A percentile compares a stretch with the other conserved stretches of the same genome.
These are phyloP conservation scores for Begonia peltatifolia DNA, from an alignment of 306 rosid genomes.

Conservation along the genomic window DNA sequence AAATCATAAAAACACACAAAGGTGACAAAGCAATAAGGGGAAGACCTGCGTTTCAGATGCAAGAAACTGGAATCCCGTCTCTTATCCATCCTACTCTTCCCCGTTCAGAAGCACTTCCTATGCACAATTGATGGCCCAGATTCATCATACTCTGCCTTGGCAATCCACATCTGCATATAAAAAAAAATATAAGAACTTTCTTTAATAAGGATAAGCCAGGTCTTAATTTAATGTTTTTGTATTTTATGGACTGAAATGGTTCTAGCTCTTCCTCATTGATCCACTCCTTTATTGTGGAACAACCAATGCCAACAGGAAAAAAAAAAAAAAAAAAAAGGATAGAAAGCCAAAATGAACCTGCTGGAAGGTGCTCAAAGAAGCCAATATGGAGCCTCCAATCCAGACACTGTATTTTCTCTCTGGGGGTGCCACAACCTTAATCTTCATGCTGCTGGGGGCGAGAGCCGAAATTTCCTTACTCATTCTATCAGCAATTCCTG, in stretches of 20 bases:
- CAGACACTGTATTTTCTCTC: constrained; percentile 99
- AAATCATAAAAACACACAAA: constrained; percentile 32
- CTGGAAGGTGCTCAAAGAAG: constrained; percentile 99
- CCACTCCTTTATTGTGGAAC: no score
- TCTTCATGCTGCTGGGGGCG: constrained; percentile 99
- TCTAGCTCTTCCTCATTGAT: no score
- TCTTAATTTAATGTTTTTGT: not conserved
- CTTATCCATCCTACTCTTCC: constrained; percentile 4
- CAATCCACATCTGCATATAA: constrained; percentile 95
- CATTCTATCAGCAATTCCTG: constrained; percentile 96
- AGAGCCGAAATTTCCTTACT: constrained; percentile 93
- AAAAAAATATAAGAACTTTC: not conserved
- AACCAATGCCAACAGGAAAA: no score
- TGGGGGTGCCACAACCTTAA: constrained; percentile 97
- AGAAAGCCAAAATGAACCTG: constrained; percentile 34
- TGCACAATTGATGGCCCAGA: constrained; percentile 98
- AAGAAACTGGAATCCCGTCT: constrained; percentile 16
- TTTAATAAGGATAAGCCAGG: not conserved
- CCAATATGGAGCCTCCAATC: constrained; percentile 99
- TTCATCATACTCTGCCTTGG: constrained; percentile 89
- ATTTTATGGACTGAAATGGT: not conserved
- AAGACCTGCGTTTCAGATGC: constrained; percentile 5
- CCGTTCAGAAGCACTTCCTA: constrained; percentile 76
- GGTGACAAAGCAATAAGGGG: constrained; percentile 37
- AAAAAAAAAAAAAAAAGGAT: not conserved